Base-by-base conservation (phyloP, 371 early-diverging fungal species). In the Basidiobolus meristosporus region DNA sequence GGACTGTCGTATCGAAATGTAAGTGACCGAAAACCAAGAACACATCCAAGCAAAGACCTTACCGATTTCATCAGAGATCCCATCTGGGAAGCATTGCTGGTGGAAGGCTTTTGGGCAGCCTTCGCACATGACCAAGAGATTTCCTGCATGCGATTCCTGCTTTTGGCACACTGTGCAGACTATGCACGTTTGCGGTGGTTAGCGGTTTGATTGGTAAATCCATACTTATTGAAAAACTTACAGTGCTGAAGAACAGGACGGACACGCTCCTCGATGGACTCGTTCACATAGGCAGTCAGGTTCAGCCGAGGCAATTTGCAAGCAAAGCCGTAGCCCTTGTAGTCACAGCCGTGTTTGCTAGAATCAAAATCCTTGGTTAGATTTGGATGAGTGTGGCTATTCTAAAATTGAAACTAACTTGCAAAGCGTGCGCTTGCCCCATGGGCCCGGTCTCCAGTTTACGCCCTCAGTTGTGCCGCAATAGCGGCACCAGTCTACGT, bases 351-450 rank as follows among this genome's bases (percentile, higher is more conserved):
- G 52, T 89, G 90, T 56, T 89, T 87, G 59, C 26, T 26, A 9
- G 9, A 26, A 26, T 26, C n/a, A 26, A 26, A 5, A 9, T 26
- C 5, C 67, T 70, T 52, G 21, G 12, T 14, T 20, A 26, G 26
- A 26, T 26, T 26, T 26, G 26, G 5, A 26, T 26, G 5, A 9
- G 3, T 26, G 9, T 26, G 5, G 9, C 26, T 5, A 26, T 26
- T 3, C 5, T 26, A 9, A 17, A 7, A 31, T 21, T 21, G 7
- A 40, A 26, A 64, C 63, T 50, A 62, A 73, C 26, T 89, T 89
- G 80, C 90, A 89, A 39, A 89, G 65, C 1, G 90, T 87, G 36
- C 86, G 76, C 59, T 87, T 85, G 23, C 90, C 90, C 90, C 90
- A 89, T 26, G 90, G 90, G 1, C 90, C 90, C 17, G 87, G 90